Evolutionary conservation across 2,329 filamentous ascomycete genomes (phyloP), one percentile per base, ranked within the genome.

Genomic region (Claviceps pusilla): DNA sequence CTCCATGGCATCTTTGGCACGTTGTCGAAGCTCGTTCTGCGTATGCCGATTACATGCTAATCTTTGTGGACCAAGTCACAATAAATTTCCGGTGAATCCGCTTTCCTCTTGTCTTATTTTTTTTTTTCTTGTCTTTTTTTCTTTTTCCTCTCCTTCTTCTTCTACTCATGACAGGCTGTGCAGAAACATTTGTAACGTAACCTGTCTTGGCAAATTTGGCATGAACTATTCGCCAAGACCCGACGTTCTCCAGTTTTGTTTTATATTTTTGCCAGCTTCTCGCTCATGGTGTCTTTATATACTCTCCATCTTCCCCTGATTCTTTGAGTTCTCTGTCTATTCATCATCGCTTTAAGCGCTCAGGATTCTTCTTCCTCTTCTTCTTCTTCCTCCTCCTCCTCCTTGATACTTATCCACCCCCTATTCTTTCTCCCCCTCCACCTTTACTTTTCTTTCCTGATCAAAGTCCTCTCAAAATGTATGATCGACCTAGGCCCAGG

Each of bases 111-210:
- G 4, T 28, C 3, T 28, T 10, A 3, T 24, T 24, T 3, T 24
- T 24, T 24, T 24, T 52, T 49, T 7, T 3, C 3, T 24, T 45
- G 31, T 16, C 9, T 31, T n/a, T 5, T 28, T 3, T 28, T 10
- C 19, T 49, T 47, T 16, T 16, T 31, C 11, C 5, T 28, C 3
- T 28, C 10, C 19, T 47, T 16, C 29, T 16, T 31, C 24, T 29
- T 47, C 24, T 29, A 3, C 28, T 47, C n/a, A 47, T 45, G 48
- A 52, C 52, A 49, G 49, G 52, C 52, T 52, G 55, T 33, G 39
- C 33, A 50, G 42, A 53, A n/a, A n/a, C 7, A 4, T 28, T 52
- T 14, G 19, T 9, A 28, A 4, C 35, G 24, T 50, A n/a, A 29
- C 3, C 37, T 52, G n/a, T 14, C 7, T 14, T 29, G 45, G 45